Evolutionary conservation across 495 filamentous ascomycete species (phyloP), one percentile per base, ranked within the genome.

Genomic region (Parachaetomium inaequale): DNA sequence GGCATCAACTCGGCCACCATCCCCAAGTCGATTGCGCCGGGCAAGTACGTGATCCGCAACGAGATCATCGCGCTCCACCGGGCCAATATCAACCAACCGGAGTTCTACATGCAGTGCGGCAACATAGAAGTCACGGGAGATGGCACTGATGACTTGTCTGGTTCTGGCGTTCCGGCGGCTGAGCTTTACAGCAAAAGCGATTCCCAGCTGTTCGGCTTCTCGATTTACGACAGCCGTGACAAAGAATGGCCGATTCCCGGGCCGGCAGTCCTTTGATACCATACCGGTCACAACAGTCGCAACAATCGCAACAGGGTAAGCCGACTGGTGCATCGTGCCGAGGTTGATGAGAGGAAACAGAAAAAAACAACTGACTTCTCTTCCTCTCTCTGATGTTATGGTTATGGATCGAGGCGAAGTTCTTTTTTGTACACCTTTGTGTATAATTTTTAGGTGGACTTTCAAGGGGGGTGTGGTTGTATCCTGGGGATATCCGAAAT

Each of bases 1-100:
- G 46, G 46, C 46, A 28, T 50, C 46, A 50, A 50, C 46, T 15
- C 25, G 46, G 46, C 46, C 46, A 50, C 46, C 46, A 50, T 50
- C 25, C 46, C 46, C 11, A 17, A 7, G 11, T 50, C 46, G 25
- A 15, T 50, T 7, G 46, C 46, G 46, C 46, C 46, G 46, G 46
- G 46, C 46, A 50, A 50, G 46, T 50, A 50, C 46, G 46, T 50
- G 46, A 0, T 50, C 46, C 46, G 46, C 46, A 50, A 50, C 25
- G 46, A 50, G 46, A 29, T 50, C 46, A 50, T 50, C 46, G 46
- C 46, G 5, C 46, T 50, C 25, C 46, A 50, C 46, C 46, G 46
- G 11, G 46, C 46, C 25, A 10, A 50, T 12, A 50, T 50, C 46
- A 50, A 50, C 46, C 25, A 50, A 12, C 46, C 46, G 25, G 46